These are phyloP conservation scores for Sporothrix globosa DNA, from an alignment of 2,329 filamentous ascomycete species.

Conservation along the genomic window DNA sequence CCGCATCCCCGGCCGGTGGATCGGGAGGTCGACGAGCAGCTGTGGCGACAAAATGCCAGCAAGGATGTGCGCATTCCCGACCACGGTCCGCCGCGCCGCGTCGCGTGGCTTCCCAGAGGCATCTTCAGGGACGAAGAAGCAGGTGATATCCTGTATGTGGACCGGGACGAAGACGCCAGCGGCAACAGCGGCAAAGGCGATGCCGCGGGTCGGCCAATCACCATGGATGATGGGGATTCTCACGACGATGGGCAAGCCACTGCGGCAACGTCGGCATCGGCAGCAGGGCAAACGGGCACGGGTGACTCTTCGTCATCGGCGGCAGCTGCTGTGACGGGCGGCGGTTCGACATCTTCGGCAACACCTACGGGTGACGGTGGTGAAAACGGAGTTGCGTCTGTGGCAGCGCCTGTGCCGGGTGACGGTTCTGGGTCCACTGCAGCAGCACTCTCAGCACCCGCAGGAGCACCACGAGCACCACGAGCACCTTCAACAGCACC, in stretches of 20 bases:
- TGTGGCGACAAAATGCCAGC: neutral
- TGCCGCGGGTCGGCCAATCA: too few species aligned
- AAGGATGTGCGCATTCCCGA: conserved; percentile 16
- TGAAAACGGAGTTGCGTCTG: too few species aligned
- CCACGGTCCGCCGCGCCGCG: conserved; percentile 13
- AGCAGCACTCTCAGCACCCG: neutral
- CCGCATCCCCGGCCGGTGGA: neutral
- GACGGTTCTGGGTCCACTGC: neutral
- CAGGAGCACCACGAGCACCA: neutral
- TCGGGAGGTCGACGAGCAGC: neutral
- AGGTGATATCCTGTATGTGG: neutral
- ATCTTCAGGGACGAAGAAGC: neutral
- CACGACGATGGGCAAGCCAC: too few species aligned
- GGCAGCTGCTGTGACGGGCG: neutral
- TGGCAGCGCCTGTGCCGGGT: neutral
- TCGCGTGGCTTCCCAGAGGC: neutral
- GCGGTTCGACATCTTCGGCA: too few species aligned
- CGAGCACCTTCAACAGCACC: neutral
- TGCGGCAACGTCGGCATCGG: too few species aligned
- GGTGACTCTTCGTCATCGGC: neutral
- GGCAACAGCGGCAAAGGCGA: neutral
- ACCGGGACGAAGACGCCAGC: neutral
- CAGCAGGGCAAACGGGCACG: too few species aligned
- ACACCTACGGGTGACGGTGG: too few species aligned
- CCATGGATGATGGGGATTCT: too few species aligned